Base-by-base conservation (phyloP, 257 asterid genomes). In the Plantago major region DNA sequence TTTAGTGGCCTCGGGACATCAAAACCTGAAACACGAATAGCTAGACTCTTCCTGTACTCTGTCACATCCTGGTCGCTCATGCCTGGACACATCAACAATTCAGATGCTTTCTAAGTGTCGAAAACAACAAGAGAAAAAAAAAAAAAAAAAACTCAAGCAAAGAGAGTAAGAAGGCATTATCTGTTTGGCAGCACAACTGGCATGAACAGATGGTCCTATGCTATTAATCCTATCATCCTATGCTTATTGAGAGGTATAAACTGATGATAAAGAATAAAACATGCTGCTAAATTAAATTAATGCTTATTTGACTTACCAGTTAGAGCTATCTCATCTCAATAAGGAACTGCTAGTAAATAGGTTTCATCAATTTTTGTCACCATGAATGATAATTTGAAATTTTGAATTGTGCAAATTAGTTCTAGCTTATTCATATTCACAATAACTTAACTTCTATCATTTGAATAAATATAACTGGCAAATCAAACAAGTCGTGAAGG, bases 1-100 rank as follows among this genome's bases (percentile, higher is more conserved):
- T 86, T 92, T 54, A 92, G 10, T 13, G 96, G 94, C 46, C 97
- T 79, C 26, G 96, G 94, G 74, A 89, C 99, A 77, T 92, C 99
- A 53, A 92, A 87, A 58, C 99, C 99, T 1, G 99, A 89, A 55
- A 89, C 94, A 49, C 91, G 97, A 55, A 92, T 84, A 16, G 96
- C 95, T 74, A 89, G 65, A 72, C 82, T 83, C 78, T 78, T 80
- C 78, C 73, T 77, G 69, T 86, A 92, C 40, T 89, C 96, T 3
- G 78, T 58, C 62, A 86, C 88, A 11, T 89, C 99, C 79, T 74
- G 82, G 16, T 83, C 95, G 12, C 76, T 84, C 96, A 89, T 83
- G 48, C 95, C 99, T 92, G 82, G 28, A 19, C 78, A 59, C 55
- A 37, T 55, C 42, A 73, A 46, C 46, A 43, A 42, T 46, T 22